Conservation (phyloP, 805 yeast genomes). For the Vanderwaltozyma verrucispora region DNA sequence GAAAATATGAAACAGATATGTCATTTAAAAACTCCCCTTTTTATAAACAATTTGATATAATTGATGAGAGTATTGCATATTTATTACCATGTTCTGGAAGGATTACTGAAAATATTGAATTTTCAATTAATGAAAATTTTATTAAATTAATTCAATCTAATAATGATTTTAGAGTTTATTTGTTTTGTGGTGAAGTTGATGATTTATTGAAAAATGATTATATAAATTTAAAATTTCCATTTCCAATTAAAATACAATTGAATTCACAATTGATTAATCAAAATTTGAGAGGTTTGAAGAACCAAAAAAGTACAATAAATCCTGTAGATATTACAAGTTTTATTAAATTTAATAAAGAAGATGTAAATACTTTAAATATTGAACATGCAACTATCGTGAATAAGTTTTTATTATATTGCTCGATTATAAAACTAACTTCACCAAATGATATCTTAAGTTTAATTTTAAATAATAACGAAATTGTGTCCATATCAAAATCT, state of each 20-base stretch:
- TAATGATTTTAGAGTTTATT: conserved; percentile 31
- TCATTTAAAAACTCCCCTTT: conserved; percentile 1
- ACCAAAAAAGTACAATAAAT: conserved; percentile 61
- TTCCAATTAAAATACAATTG: conserved; percentile 52
- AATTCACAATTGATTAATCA: conserved; percentile 42
- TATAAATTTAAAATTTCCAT: conserved; percentile 66
- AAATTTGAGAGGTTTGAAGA: conserved; percentile 63
- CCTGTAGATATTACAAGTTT: conserved; percentile 67
- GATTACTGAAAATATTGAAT: not conserved
- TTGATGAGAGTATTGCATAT: not conserved
- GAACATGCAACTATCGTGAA: conserved; percentile 45
- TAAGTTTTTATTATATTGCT: conserved; percentile 41
- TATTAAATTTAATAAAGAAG: conserved; percentile 17
- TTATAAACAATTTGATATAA: not conserved
- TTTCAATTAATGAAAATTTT: not conserved
- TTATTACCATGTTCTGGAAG: not conserved
- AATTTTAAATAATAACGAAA: conserved; percentile 1
- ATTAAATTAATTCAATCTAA: not conserved
- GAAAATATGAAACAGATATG: no score
- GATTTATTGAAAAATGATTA: conserved; percentile 42
- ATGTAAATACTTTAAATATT: conserved; percentile 36
- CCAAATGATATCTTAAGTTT: conserved; percentile 29
- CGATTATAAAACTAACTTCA: conserved; percentile 40
- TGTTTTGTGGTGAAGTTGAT: conserved; percentile 44
- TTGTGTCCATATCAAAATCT: not conserved